Conservation (phyloP, 805 yeast species). For the Yamadazyma endophytica region DNA sequence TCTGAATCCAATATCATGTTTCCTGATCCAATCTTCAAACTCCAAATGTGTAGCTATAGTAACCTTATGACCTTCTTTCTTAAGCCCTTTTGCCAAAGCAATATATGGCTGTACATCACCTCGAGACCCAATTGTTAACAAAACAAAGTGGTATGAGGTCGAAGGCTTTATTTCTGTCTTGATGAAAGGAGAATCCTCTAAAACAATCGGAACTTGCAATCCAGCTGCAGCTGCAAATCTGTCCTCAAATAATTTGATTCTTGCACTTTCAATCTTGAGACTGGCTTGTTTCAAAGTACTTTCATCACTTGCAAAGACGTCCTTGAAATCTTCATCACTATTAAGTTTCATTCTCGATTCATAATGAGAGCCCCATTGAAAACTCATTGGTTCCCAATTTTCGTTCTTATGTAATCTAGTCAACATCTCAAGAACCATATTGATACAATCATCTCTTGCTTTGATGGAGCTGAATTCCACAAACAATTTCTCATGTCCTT, state of each 20-base stretch:
- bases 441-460: conserved; percentile 71
- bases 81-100: conserved; percentile 76
- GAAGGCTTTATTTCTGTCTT: conserved; percentile 51
- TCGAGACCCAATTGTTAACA: conserved; percentile 88
- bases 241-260: conserved; percentile 64
- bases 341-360: conserved; percentile 11
- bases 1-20: conserved; percentile 63
- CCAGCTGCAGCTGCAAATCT: conserved; percentile 58
- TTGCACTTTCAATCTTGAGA: conserved; percentile 47
- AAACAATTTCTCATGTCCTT: conserved; percentile 72
- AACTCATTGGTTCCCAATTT: conserved; percentile 16
- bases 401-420: conserved; percentile 34
- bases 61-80: conserved; percentile 78
- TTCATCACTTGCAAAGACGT: conserved; percentile 1
- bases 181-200: conserved; percentile 60
- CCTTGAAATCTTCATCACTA: conserved; percentile 3
- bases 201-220: conserved; percentile 60
- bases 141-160: conserved; percentile 53
- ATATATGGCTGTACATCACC: conserved; percentile 98
- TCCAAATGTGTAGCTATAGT: conserved; percentile 84
- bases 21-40: conserved; percentile 68
- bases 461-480: conserved; percentile 68
- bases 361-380: conserved; percentile 22
- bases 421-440: conserved; percentile 46
- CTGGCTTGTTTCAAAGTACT: conserved; percentile 13